A percentile compares a stretch with the other conserved stretches of the same genome.
Conservation (phyloP, 2,329 filamentous ascomycete species). For the Paraconiothyrium brasiliense region DNA sequence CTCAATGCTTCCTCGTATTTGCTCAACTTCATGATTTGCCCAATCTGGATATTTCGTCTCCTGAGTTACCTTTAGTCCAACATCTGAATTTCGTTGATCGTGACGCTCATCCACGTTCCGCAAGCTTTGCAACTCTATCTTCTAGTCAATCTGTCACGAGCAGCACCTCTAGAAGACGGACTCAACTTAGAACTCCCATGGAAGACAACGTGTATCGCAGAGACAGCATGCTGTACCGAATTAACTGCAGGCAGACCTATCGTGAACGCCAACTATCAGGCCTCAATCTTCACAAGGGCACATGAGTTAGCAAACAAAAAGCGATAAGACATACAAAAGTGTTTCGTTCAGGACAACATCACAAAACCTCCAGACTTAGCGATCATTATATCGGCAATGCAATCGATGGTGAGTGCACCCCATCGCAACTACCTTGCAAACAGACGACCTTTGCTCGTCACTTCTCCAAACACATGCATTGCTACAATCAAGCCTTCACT, state of each 20-base stretch:
- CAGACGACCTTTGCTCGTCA: slow-evolving; percentile 7
- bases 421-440: slow-evolving; percentile 12
- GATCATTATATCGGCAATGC: neutral
- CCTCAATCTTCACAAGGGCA: neutral
- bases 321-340: neutral
- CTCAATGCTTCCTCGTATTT: neutral
- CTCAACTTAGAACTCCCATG: neutral
- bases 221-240: neutral
- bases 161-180: neutral
- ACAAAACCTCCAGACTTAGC: neutral
- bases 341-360: neutral
- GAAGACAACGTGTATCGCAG: neutral
- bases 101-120: neutral
- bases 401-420: neutral
- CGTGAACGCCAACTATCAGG: neutral
- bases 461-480: slow-evolving; percentile 10
- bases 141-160: neutral
- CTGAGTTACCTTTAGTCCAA: neutral
- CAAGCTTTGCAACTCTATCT: neutral
- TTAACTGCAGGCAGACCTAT: neutral
- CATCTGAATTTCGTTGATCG: neutral
- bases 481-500: slow-evolving; percentile 11
- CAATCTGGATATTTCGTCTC: neutral
- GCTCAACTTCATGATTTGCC: neutral
- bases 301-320: neutral